Percentiles rank a stretch among this genome's conserved stretches.
These are phyloP conservation scores for Triticum urartu DNA, from an alignment of 176 grass and related monocot genomes.

Conservation along the genomic window DNA sequence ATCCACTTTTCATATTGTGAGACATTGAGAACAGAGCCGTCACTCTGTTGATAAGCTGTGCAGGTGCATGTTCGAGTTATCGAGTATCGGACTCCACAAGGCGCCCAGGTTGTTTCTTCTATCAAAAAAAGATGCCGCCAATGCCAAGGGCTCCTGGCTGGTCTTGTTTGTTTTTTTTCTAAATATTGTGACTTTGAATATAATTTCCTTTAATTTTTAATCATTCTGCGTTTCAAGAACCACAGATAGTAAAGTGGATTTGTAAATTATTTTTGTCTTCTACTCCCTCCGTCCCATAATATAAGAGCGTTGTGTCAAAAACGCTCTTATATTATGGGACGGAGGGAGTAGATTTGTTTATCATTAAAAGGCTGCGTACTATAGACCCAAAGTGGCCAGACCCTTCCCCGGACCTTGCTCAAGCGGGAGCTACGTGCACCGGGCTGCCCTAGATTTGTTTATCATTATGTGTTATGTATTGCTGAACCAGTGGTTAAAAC, in stretches of 20 bases:
- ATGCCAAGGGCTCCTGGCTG: not conserved
- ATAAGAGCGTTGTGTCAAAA: no score
- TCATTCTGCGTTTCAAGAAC: conserved; percentile 4
- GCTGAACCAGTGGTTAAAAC: not conserved
- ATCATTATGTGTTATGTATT: not conserved
- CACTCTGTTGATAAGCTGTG: not conserved
- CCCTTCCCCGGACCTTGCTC: no score
- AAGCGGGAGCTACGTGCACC: no score
- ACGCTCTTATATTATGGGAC: no score
- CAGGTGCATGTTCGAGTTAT: not conserved
- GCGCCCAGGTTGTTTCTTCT: not conserved
- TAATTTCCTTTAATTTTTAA: not conserved
- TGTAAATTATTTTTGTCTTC: not conserved
- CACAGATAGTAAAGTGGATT: not conserved
- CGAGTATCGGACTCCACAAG: not conserved
- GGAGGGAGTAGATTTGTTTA: not conserved
- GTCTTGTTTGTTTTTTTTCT: not conserved
- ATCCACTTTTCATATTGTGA: not conserved
- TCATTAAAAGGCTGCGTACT: no score
- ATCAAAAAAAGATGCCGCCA: not conserved
- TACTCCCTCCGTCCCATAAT: no score
- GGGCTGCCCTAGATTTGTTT: not conserved
- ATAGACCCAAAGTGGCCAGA: no score
- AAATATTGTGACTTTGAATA: not conserved
- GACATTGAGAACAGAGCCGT: not conserved